Evolutionary conservation across 148 eudicot species (phyloP).

Genomic region (Vaccinium darrowii): DNA sequence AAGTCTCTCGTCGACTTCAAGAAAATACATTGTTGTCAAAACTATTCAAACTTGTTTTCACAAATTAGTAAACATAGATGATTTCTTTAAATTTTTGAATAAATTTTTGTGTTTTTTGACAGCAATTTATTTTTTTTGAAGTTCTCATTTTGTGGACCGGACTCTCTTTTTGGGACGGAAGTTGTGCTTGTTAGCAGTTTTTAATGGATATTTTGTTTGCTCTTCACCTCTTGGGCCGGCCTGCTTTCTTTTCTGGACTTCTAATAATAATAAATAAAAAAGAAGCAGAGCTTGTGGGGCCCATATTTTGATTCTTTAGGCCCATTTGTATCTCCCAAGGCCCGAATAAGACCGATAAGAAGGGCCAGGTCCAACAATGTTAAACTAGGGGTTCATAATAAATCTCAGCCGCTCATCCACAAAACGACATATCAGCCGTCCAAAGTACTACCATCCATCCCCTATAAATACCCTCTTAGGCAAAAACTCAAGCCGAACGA

Average conservation of each 20-base stretch:
- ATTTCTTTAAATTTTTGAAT: no score
- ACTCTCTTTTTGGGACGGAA: no score
- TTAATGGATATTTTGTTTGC: not conserved
- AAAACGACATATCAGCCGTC: not conserved
- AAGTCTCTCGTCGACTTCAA: no score
- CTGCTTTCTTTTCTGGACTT: not conserved
- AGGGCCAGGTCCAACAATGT: not conserved
- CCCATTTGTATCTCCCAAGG: no score
- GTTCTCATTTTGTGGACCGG: no score
- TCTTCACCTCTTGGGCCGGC: not conserved
- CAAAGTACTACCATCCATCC: not conserved
- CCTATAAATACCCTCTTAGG: not conserved
- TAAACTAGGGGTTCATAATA: not conserved
- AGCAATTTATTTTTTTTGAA: no score
- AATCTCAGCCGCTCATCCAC: constrained; percentile 6
- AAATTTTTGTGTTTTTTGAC: no score
- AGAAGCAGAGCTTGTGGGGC: not conserved
- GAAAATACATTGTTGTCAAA: no score
- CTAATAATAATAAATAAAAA: not conserved
- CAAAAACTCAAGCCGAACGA: not conserved
- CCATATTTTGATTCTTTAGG: not conserved
- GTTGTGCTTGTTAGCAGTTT: no score
- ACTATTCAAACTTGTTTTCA: no score
- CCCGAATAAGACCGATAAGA: not conserved
- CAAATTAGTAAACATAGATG: no score